Evolutionary conservation across 148 eudicot species (phyloP), one percentile per base, ranked within the genome.

Genomic region (Dianthus caryophyllus): DNA sequence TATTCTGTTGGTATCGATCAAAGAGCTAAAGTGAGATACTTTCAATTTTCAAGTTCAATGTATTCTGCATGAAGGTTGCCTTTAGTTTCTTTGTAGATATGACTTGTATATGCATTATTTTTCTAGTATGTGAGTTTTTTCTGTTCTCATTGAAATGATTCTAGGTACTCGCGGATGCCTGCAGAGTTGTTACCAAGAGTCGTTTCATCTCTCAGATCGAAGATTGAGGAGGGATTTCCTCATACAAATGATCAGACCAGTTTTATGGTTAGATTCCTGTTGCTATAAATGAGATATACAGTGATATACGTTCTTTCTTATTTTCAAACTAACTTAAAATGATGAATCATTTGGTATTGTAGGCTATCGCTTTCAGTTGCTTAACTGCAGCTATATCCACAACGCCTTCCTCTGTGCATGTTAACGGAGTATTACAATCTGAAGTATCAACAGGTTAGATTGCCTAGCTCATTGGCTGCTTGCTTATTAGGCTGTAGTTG

Each of bases 131-230:
- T 49, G n/a, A 51, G 49, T 54, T 18, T 30, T 61, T 52, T 33
- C 36, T 33, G 4, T 67, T 52, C 13, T 57, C 16, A 48, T 33
- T 48, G 29, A 21, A 38, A 58, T 66, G 56, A 68, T 57, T 56
- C 58, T 74, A 93, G 98, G 73, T 93, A 90, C 79, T 81, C 94
- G 58, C 85, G 99, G 75, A 90, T 95, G 99, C 90, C 97, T 29
- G 80, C 59, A 27, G 90, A 90, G 68, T 70, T 95, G 79, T 78
- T 90, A 78, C 79, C 84, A 21, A 78, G 79, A 70, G 82, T 90
- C 62, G 82, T 95, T 64, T 82, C 80, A 24, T 79, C 93, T 72
- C 85, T 95, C 72, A 85, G 71, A 61, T 71, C 71, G 65, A 90
- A 80, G 73, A 79, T 88, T 68, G 77, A 75, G 53, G 89, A 81